Conservation (phyloP, 2,329 filamentous ascomycete genomes). For the Samsoniella hepiali region DNA sequence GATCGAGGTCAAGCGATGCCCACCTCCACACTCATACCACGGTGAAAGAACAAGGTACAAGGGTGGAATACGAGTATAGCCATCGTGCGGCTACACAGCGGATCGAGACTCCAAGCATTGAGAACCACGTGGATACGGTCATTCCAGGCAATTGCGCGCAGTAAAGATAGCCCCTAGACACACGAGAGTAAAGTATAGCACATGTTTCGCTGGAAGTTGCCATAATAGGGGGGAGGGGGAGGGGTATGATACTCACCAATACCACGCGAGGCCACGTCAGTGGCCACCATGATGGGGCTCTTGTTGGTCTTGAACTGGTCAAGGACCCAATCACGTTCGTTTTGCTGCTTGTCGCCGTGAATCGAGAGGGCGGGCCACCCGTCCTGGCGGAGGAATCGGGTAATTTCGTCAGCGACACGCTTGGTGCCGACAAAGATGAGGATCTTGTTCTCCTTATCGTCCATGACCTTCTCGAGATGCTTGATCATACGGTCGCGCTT, state of each 20-base stretch:
- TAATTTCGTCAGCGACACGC: slow-evolving; percentile 96
- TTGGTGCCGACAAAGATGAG: slow-evolving; percentile 93
- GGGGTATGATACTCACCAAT: slow-evolving; percentile 87
- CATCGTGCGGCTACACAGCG: slow-evolving; percentile 57
- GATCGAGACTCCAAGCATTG: slow-evolving; percentile 81
- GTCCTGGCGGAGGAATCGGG: slow-evolving; percentile 92
- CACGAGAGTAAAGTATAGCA: slow-evolving; percentile 83
- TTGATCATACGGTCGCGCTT: slow-evolving; percentile 98
- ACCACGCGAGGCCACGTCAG: slow-evolving; percentile 99
- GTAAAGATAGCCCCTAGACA: slow-evolving; percentile 82
- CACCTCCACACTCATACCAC: slow-evolving; percentile 75
- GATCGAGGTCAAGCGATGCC: slow-evolving; percentile 71
- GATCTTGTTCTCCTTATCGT: slow-evolving; percentile 91
- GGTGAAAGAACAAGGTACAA: slow-evolving; percentile 57
- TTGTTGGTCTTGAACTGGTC: slow-evolving; percentile 99
- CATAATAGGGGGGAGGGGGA: slow-evolving; percentile 40
- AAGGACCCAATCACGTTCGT: slow-evolving; percentile 98
- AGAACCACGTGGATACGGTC: slow-evolving; percentile 80
- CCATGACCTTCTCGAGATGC: slow-evolving; percentile 97
- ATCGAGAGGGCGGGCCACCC: slow-evolving; percentile 98
- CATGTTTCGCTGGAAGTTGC: slow-evolving; percentile 56
- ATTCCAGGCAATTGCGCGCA: slow-evolving; percentile 91
- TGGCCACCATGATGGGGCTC: slow-evolving; percentile 99
- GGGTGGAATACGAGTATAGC: slow-evolving; percentile 74
- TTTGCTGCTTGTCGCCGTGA: slow-evolving; percentile 98